Conservation (phyloP, 1,139 yeast species). For the Nakaseomyces uthaithaninus region DNA sequence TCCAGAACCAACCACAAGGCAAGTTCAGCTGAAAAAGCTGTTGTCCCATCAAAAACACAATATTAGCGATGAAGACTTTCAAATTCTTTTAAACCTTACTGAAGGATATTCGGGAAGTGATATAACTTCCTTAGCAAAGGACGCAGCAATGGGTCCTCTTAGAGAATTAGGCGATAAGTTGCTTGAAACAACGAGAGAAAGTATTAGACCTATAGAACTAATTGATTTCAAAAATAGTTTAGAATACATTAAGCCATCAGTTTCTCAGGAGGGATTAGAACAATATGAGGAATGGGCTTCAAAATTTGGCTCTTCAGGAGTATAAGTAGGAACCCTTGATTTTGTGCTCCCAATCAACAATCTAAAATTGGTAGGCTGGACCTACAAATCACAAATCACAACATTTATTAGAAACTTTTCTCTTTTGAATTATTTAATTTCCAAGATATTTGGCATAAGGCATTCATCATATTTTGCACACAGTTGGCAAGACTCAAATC, state of each 20-base stretch:
- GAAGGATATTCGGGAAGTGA: conserved; percentile 91
- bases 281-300: conserved; percentile 87
- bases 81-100: conserved; percentile 51
- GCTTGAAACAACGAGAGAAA: conserved; percentile 75
- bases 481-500: too few relatives aligned
- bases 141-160: conserved; percentile 97
- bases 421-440: not conserved
- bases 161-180: conserved; percentile 84
- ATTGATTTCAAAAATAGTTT: conserved; percentile 73
- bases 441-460: not conserved
- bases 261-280: conserved; percentile 69
- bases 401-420: not conserved
- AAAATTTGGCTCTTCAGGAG: conserved; percentile 88
- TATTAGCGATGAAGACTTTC: conserved; percentile 54
- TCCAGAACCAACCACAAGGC: conserved; percentile 80
- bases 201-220: conserved; percentile 70
- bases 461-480: too few relatives aligned
- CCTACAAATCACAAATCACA: not conserved
- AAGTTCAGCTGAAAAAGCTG: conserved; percentile 62
- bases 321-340: conserved; percentile 32
- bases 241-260: conserved; percentile 85
- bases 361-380: conserved; percentile 3
- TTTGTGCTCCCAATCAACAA: not conserved
- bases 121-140: conserved; percentile 90
- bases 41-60: conserved; percentile 71